phyloP scores from a whole-genome alignment of 108 stramenopile genomes.

The Fistulifera solaris region DNA sequence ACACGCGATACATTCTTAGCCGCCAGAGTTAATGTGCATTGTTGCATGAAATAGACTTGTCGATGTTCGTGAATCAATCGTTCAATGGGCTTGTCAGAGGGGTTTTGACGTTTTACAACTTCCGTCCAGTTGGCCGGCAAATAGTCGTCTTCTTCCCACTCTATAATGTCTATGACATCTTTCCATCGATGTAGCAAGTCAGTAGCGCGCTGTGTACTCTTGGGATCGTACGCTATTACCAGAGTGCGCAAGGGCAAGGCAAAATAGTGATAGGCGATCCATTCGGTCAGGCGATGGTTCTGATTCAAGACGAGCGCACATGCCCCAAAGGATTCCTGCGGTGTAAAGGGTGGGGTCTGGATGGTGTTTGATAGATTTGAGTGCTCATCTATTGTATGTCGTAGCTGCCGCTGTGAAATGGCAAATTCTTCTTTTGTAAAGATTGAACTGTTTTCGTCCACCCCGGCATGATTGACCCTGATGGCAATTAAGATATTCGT shows the following conservation, averaged over 20 bases:
- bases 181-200: conserved; percentile 26
- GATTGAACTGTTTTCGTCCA: too few species aligned
- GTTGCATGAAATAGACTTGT: too few species aligned
- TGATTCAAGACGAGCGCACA: conserved; percentile 40
- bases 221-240: conserved; percentile 32
- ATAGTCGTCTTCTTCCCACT: conserved; percentile 1
- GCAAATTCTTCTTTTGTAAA: too few species aligned
- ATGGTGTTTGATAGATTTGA: too few species aligned
- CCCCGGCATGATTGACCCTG: too few species aligned
- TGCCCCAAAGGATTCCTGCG: conserved; percentile 9
- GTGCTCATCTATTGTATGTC: too few species aligned
- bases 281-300: conserved; percentile 33
- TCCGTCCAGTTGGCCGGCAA: neutral
- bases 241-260: conserved; percentile 28
- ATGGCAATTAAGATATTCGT: too few species aligned
- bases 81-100: too few species aligned
- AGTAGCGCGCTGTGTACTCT: conserved; percentile 7
- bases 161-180: neutral
- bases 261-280: conserved; percentile 51
- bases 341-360: neutral
- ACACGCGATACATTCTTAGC: too few species aligned
- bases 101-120: neutral
- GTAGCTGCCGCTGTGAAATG: too few species aligned
- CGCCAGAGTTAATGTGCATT: too few species aligned
- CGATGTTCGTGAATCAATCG: too few species aligned